Base-by-base conservation (phyloP, 2,329 filamentous ascomycete species). In the Penicillium occitanis region DNA sequence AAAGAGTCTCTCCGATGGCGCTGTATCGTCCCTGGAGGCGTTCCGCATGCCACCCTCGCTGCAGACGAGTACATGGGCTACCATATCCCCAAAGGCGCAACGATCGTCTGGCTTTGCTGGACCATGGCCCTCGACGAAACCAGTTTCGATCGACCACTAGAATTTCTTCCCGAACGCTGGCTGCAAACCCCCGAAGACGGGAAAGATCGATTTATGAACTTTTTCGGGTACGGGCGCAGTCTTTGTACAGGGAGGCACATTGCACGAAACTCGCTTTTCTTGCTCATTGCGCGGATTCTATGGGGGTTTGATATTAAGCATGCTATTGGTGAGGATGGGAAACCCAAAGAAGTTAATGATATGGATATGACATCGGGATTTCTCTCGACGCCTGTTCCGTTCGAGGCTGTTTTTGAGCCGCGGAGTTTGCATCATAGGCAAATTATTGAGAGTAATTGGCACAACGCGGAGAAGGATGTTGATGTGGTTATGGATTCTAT, bases 251-350 rank as follows among this genome's bases (percentile, higher is more conserved):
- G 76, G 0, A 65, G 71, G 2, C 65, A 71, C 63, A 68, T 79
- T 33, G 75, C 73, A 1, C 67, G 64, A 0, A 74, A 74, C 44
- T 73, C 72, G 74, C 62, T 82, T 76, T 70, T 86, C 70, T 85
- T 87, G 68, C 85, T 85, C 19, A 84, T 87, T 66, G 83, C 84
- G 0, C 76, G 84, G 42, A 85, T 87, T 81, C 83, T 87, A 67
- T 78, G 85, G 60, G 70, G 67, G 4, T 74, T 69, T 55, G 55
- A 69, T n/a, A 66, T 69, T 77, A 8, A 11, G 3, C 30, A 63
- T n/a, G 66, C 51, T 2, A 28, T 60, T 14, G 62, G 65, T 13
- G 28, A 64, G 10, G 53, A 68, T 22, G 71, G 70, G 4, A 78
- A 79, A 40, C 60, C 51, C 4, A 65, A 66, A 10, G 35, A 67